phyloP scores from a whole-genome alignment of 306 rosid species.

The Trichosanthes truncata region DNA sequence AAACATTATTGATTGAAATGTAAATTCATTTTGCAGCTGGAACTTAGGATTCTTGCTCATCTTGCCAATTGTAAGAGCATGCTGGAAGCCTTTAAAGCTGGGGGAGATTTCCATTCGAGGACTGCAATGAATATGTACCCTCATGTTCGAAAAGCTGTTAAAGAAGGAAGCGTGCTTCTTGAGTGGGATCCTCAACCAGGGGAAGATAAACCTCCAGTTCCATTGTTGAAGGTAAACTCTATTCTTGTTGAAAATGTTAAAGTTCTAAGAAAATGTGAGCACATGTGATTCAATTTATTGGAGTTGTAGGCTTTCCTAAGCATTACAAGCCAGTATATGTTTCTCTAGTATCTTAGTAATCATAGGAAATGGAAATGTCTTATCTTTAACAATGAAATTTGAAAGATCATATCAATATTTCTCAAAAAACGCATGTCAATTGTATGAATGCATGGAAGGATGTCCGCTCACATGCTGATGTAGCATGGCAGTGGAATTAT shows the following conservation, averaged over 20 bases:
- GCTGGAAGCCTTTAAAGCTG: constrained; percentile 90
- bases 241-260: neutral
- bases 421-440: neutral
- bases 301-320: neutral
- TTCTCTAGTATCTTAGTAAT: neutral
- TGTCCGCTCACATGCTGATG: neutral
- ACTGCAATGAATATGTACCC: constrained; percentile 98
- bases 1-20: constrained; percentile 17
- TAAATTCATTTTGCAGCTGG: constrained; percentile 55
- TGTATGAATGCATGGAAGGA: neutral
- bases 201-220: constrained; percentile 92
- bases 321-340: neutral
- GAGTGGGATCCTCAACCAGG: constrained; percentile 97
- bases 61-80: constrained; percentile 91
- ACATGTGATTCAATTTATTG: neutral
- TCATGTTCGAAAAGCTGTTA: constrained; percentile 78
- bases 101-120: constrained; percentile 98
- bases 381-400: neutral
- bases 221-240: constrained; percentile 66
- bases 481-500: neutral
- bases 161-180: constrained; percentile 61
- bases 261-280: neutral
- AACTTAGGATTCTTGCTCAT: constrained; percentile 96
- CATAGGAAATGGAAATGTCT: neutral
- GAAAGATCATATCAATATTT: neutral